Conservation (phyloP, 2,329 filamentous ascomycete species). For the Tolypocladium amazonense region DNA sequence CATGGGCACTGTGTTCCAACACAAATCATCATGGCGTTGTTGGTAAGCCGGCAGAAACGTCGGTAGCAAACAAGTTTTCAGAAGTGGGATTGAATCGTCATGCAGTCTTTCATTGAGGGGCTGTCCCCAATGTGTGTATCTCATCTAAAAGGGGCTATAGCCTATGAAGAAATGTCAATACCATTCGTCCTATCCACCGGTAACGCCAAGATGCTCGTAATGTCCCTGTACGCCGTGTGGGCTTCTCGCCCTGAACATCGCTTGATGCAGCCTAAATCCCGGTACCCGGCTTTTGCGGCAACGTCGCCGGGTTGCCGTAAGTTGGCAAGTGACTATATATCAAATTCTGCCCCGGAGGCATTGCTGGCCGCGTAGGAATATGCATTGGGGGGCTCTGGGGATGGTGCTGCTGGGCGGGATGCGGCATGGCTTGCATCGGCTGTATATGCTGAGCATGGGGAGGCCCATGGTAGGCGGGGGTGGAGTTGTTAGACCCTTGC, state of each 20-base stretch:
- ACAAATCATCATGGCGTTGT: constrained; percentile 26
- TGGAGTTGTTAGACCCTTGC: constrained; percentile 44
- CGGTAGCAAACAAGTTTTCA: constrained; percentile 20
- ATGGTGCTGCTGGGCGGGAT: constrained; percentile 29
- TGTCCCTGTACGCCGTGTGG: constrained; percentile 22
- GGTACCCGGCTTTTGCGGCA: constrained; percentile 48
- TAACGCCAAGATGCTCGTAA: constrained; percentile 29
- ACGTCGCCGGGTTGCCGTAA: constrained; percentile 48
- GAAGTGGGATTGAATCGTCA: constrained; percentile 23
- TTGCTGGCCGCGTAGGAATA: constrained; percentile 35
- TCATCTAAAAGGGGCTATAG: constrained; percentile 5
- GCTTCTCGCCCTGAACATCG: constrained; percentile 13
- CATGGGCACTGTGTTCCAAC: constrained; percentile 21
- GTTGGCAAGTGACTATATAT: constrained; percentile 41
- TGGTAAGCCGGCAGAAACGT: constrained; percentile 20
- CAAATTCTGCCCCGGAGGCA: constrained; percentile 31
- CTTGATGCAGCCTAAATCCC: constrained; percentile 29
- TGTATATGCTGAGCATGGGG: constrained; percentile 28
- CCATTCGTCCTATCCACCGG: constrained; percentile 22
- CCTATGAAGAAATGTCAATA: constrained; percentile 17
- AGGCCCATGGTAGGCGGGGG: constrained; percentile 37
- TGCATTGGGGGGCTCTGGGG: constrained; percentile 30
- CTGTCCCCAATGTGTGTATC: constrained; percentile 1
- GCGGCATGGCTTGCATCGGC: constrained; percentile 25
- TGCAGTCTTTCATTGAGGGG: constrained; percentile 3